Percentiles rank a stretch among this genome's conserved stretches.
Evolutionary conservation across 345 rosid genomes (phyloP).

Genomic region (Luvunga scandens): DNA sequence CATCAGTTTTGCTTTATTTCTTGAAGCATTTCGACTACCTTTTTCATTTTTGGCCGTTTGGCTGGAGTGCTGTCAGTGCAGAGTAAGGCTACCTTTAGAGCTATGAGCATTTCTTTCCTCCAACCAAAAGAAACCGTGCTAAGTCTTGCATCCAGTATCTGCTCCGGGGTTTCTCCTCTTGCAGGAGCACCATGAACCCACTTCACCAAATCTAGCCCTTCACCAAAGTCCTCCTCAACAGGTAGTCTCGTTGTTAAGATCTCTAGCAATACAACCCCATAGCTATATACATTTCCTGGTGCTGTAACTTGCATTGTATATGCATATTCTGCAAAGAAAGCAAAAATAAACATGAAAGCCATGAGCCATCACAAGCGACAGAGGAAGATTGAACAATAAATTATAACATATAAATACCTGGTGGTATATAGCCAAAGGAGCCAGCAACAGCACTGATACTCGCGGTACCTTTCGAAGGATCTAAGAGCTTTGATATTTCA

Average conservation of each 20-base stretch:
- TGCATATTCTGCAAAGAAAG: slow-evolving; percentile 64
- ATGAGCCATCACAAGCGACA: neutral
- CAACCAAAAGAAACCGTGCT: slow-evolving; percentile 78
- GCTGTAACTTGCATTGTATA: slow-evolving; percentile 95
- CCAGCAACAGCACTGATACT: slow-evolving; percentile 97
- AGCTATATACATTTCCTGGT: slow-evolving; percentile 93
- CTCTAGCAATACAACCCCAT: slow-evolving; percentile 92
- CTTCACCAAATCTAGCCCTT: slow-evolving; percentile 82
- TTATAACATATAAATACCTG: slow-evolving; percentile 46
- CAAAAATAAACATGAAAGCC: neutral
- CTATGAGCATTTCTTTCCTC: slow-evolving; percentile 98
- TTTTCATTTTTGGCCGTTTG: slow-evolving; percentile 89
- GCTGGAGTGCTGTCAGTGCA: slow-evolving; percentile 80
- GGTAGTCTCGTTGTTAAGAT: slow-evolving; percentile 79
- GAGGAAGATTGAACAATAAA: neutral
- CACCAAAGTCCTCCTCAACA: slow-evolving; percentile 88
- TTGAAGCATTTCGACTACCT: slow-evolving; percentile 78
- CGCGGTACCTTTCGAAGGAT: slow-evolving; percentile 73
- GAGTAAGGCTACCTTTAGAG: slow-evolving; percentile 78
- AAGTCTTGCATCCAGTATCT: slow-evolving; percentile 79
- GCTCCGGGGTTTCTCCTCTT: slow-evolving; percentile 78
- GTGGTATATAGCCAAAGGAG: slow-evolving; percentile 92
- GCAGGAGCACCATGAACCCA: slow-evolving; percentile 89
- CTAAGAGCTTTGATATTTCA: slow-evolving; percentile 85
- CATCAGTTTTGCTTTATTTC: slow-evolving; percentile 64